These are phyloP conservation scores for Melanogaster broomeanus DNA, from an alignment of 768 basidiomycete species.

Conservation along the genomic window DNA sequence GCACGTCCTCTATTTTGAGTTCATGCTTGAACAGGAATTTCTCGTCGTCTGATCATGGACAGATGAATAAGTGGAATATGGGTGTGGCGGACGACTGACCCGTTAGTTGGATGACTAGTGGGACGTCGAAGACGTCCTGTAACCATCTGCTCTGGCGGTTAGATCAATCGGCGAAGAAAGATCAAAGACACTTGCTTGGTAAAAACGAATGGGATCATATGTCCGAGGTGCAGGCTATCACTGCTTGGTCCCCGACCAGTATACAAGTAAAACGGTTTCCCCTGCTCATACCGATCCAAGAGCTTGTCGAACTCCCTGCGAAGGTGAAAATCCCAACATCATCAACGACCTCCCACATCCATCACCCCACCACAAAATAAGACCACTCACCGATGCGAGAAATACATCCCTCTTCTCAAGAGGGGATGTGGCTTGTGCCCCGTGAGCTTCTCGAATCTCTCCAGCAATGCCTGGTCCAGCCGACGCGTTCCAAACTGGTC, in stretches of 20 bases:
- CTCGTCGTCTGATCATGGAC: slow-evolving; percentile 76
- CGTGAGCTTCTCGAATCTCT: slow-evolving; percentile 89
- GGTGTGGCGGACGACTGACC: slow-evolving; percentile 46
- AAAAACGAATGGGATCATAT: slow-evolving; percentile 96
- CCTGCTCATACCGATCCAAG: slow-evolving; percentile 92
- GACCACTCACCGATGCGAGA: slow-evolving; percentile 84
- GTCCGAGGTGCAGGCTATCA: slow-evolving; percentile 96
- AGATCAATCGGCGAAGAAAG: neutral
- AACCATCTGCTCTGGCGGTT: slow-evolving; percentile 67
- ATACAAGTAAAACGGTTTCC: slow-evolving; percentile 97
- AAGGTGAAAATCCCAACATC: neutral
- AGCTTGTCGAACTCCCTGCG: slow-evolving; percentile 89
- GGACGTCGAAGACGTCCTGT: slow-evolving; percentile 94
- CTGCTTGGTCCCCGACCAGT: slow-evolving; percentile 97
- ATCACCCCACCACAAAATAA: neutral
- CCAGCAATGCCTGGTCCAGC: slow-evolving; percentile 74
- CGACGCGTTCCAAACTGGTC: slow-evolving; percentile 90
- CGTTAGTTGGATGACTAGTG: slow-evolving; percentile 93
- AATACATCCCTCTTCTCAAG: slow-evolving; percentile 91
- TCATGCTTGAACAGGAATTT: slow-evolving; percentile 98
- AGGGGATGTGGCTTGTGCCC: slow-evolving; percentile 87
- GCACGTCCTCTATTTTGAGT: slow-evolving; percentile 86
- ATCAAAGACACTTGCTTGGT: slow-evolving; percentile 70
- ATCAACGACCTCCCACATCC: slow-evolving; percentile 1
- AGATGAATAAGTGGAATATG: neutral